Evolutionary conservation across 2,329 filamentous ascomycete genomes (phyloP), one percentile per base, ranked within the genome.

Genomic region (Pyrenophora seminiperda): DNA sequence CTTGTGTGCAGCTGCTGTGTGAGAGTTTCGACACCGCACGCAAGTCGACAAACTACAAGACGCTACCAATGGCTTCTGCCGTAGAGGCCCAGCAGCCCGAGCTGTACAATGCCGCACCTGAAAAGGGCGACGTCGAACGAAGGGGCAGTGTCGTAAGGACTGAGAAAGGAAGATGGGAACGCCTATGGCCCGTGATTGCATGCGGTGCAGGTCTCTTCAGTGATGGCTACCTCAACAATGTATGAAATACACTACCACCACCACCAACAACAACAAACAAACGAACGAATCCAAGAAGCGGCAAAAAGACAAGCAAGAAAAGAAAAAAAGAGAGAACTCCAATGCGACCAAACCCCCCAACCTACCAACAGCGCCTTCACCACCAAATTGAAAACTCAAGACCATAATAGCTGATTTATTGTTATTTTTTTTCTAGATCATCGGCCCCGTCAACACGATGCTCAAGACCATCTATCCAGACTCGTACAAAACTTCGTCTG

Each of bases 131-230:
- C 24, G 42, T 58, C 27, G 56, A 59, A 33, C 67, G 67, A 31
- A 62, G 63, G 19, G 58, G 29, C 7, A 72, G 67, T 38, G 52
- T 70, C 20, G 60, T 65, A 13, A 50, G 41, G 15, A 68, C 66
- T 3, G 66, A 71, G 14, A 73, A 73, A 44, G 60, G 64, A 3
- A 57, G 53, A 54, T 73, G 69, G 72, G 72, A 74, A 56, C 77
- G 83, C 39, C 76, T 81, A 14, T 86, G 83, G 81, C 90, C 91
- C 11, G 88, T 91, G 1, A 87, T 96, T 61, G 91, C 91, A 34
- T 96, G 91, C 67, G 92, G 92, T 58, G 89, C 91, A 42, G 92
- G 92, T 65, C 80, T 96, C 2, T 96, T 96, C 74, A 91, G 88
- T 18, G 92, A 96, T 72, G 92, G 92, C 13, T 96, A 96, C 72